Conservation (phyloP, 1,139 yeast species). For the Blastobotrys apis region DNA sequence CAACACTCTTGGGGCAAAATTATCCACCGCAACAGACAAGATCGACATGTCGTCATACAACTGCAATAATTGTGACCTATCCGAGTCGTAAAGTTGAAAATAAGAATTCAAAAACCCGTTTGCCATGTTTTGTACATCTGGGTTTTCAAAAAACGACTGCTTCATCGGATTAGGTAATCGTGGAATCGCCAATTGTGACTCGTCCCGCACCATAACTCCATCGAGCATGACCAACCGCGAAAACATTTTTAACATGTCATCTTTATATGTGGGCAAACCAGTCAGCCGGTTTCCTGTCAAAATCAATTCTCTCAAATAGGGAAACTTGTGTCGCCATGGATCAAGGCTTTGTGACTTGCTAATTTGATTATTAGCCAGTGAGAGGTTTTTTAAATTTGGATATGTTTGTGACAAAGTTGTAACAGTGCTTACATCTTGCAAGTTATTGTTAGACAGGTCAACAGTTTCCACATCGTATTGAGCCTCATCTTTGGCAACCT, state of each 20-base stretch:
- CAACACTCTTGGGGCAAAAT: constrained; percentile 41
- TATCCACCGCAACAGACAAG: constrained; percentile 64
- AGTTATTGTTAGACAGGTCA: constrained; percentile 65
- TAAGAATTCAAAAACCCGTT: constrained; percentile 73
- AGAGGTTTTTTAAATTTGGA: constrained; percentile 72
- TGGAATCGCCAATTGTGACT: constrained; percentile 49
- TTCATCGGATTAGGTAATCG: constrained; percentile 44
- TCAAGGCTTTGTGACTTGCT: constrained; percentile 58
- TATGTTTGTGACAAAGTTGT: constrained; percentile 66
- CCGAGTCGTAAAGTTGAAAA: constrained; percentile 75
- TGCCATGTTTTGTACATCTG: constrained; percentile 64
- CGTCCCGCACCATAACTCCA: constrained; percentile 74
- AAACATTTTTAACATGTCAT: constrained; percentile 64
- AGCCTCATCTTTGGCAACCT: constrained; percentile 58
- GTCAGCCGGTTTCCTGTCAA: constrained; percentile 74
- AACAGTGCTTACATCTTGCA: constrained; percentile 60
- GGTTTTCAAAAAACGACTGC: constrained; percentile 75
- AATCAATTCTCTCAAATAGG: constrained; percentile 67
- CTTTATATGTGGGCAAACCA: constrained; percentile 47
- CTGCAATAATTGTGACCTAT: constrained; percentile 62
- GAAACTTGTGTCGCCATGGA: constrained; percentile 73
- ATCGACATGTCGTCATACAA: constrained; percentile 81
- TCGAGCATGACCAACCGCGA: constrained; percentile 78
- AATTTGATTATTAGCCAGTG: constrained; percentile 72
- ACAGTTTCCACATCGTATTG: constrained; percentile 61